Evolutionary conservation across 441 rosid species (phyloP).

Genomic region (Isatis lusitanica): DNA sequence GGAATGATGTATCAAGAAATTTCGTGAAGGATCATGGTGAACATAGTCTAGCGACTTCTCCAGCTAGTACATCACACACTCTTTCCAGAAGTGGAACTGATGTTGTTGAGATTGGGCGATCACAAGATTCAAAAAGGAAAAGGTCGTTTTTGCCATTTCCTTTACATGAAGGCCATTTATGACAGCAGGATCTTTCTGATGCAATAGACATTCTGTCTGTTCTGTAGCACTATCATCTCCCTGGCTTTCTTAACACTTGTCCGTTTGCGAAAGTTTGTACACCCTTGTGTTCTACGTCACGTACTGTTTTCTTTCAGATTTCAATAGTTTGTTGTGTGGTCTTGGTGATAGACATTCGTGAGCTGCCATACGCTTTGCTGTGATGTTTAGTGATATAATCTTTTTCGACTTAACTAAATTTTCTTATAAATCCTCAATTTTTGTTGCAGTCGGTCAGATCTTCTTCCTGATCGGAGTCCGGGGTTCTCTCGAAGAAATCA

Average conservation of each 20-base stretch:
- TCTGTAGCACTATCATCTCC: constrained; percentile 10
- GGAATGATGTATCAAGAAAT: constrained; percentile 46
- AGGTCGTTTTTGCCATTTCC: constrained; percentile 49
- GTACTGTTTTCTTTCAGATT: constrained; percentile 16
- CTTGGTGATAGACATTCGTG: constrained; percentile 9
- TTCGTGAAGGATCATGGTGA: constrained; percentile 42
- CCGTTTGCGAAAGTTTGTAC: not conserved
- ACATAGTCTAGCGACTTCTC: constrained; percentile 41
- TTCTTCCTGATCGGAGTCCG: constrained; percentile 33
- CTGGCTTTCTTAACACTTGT: not conserved
- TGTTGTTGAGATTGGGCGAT: constrained; percentile 53
- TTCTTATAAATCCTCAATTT: not conserved
- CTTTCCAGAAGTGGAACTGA: constrained; percentile 61
- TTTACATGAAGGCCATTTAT: constrained; percentile 38
- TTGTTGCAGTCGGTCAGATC: constrained; percentile 45
- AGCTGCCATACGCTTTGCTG: constrained; percentile 1
- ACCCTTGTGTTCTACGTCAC: constrained; percentile 17
- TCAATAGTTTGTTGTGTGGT: constrained; percentile 7
- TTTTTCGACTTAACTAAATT: constrained; percentile 10
- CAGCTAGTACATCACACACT: constrained; percentile 53
- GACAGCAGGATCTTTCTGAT: constrained; percentile 32
- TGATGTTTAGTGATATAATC: constrained; percentile 7
- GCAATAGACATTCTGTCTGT: constrained; percentile 27
- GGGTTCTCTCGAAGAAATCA: constrained; percentile 36
- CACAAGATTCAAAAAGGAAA: constrained; percentile 59